Evolutionary conservation across 2,329 filamentous ascomycete genomes (phyloP), one percentile per base, ranked within the genome.

Genomic region (Trichoderma sp.): DNA sequence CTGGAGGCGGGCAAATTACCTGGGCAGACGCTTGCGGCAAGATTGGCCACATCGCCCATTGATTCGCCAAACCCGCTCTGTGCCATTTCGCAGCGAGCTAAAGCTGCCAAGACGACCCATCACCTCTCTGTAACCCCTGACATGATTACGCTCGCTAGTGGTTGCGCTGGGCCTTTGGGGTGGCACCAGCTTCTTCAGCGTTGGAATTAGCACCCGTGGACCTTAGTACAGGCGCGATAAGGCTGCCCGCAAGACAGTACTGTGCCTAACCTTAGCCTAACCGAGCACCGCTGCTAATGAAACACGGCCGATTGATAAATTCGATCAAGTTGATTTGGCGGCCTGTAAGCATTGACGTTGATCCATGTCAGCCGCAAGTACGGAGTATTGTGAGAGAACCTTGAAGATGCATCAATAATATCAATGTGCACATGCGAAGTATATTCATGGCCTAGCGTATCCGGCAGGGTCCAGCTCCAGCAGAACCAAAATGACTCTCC

Each of bases 21-120:
- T 54, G 50, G 48, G 42, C 58, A 61, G 50, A 42, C 35, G 48
- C 61, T 64, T 56, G 61, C 61, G 61, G 50, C 48, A 54, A 64
- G 50, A 64, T 56, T 64, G 61, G 61, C 61, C 61, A 64, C 61
- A 45, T 64, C 50, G 50, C 25, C 61, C 61, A 64, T 29, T 64
- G 61, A 64, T 64, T 64, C 61, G 61, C 57, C 57, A n/a, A 60
- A 29, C 25, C 54, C 19, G 34, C 53, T 27, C 29, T 27, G 42
- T 48, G 42, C 42, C 45, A 58, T 58, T 35, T 63, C 35, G 45
- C 60, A 42, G 35, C 50, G 34, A 64, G 50, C 50, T 42, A 56
- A 64, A 54, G 9, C 34, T 56, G 61, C 61, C 50, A 54, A 64
- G 61, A 56, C 61, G 25, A 52, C 61, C 61, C 50, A 64, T 37